Percentiles rank a stretch among this genome's conserved stretches.
Conservation (phyloP, 2,329 filamentous ascomycete genomes). For the Ophiostoma tasmaniense region DNA sequence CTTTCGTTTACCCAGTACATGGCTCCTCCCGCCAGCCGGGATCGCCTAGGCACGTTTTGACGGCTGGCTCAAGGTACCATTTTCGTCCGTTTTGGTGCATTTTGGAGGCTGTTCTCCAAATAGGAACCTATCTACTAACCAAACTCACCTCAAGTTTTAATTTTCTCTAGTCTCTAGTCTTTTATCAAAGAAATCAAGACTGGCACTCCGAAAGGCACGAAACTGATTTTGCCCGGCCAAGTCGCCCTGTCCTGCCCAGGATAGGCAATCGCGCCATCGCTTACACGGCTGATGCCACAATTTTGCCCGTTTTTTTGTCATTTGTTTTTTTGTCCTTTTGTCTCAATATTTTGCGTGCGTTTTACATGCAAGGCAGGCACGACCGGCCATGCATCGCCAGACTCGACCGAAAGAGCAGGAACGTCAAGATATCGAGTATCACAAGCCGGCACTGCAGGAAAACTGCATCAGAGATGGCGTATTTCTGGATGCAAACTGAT, state of each 20-base stretch:
- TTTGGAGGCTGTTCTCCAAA: background rate
- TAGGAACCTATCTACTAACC: background rate
- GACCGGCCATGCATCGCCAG: background rate
- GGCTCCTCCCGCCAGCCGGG: conserved; percentile 6
- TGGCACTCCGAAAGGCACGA: no score
- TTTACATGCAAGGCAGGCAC: background rate
- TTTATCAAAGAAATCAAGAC: background rate
- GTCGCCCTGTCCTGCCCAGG: background rate
- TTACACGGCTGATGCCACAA: conserved; percentile 24
- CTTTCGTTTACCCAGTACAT: background rate
- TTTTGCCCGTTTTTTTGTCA: conserved; percentile 11
- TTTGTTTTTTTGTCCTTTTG: background rate
- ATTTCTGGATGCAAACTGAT: background rate
- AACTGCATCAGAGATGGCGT: background rate
- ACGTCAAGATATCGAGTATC: background rate
- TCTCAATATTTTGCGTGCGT: background rate
- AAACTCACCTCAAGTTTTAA: background rate
- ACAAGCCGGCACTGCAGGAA: background rate
- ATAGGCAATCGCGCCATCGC: conserved; percentile 26
- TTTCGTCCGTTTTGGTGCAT: background rate
- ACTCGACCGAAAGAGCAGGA: background rate
- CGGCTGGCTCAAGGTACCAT: background rate
- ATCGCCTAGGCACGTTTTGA: background rate
- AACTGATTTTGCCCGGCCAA: background rate
- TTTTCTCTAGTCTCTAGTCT: background rate